These are phyloP conservation scores for Choiromyces venosus DNA, from an alignment of 495 filamentous ascomycete genomes.

Conservation along the genomic window DNA sequence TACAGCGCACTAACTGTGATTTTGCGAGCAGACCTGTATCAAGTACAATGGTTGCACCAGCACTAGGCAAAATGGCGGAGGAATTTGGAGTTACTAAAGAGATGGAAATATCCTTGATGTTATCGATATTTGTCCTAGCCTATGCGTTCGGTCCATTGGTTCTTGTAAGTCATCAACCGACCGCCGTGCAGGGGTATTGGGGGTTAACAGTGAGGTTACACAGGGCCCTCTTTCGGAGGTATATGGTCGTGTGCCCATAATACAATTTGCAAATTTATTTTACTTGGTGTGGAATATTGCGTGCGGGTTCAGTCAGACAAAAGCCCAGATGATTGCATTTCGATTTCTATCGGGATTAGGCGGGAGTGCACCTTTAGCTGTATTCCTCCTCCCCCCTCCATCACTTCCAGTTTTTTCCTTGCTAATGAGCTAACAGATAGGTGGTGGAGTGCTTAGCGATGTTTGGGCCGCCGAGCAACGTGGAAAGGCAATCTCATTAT, in stretches of 20 bases:
- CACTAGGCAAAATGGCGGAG: constrained; percentile 49
- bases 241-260: constrained; percentile 54
- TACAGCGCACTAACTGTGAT: background rate
- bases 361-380: constrained; percentile 51
- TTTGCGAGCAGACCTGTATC: background rate
- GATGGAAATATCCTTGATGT: constrained; percentile 53
- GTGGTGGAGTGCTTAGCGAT: constrained; percentile 59
- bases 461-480: constrained; percentile 60
- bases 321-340: constrained; percentile 52
- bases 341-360: constrained; percentile 55
- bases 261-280: constrained; percentile 50
- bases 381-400: background rate
- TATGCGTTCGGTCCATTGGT: constrained; percentile 58
- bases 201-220: background rate
- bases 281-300: constrained; percentile 54
- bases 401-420: background rate
- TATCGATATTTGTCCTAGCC: constrained; percentile 67
- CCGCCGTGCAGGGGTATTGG: background rate
- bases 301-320: constrained; percentile 52
- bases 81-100: constrained; percentile 55
- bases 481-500: constrained; percentile 59
- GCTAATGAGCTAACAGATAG: constrained; percentile 38
- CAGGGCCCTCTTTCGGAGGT: constrained; percentile 57
- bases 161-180: constrained; percentile 30
- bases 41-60: constrained; percentile 63